phyloP scores from a whole-genome alignment of 345 rosid species.

The Melastoma malabathricum region DNA sequence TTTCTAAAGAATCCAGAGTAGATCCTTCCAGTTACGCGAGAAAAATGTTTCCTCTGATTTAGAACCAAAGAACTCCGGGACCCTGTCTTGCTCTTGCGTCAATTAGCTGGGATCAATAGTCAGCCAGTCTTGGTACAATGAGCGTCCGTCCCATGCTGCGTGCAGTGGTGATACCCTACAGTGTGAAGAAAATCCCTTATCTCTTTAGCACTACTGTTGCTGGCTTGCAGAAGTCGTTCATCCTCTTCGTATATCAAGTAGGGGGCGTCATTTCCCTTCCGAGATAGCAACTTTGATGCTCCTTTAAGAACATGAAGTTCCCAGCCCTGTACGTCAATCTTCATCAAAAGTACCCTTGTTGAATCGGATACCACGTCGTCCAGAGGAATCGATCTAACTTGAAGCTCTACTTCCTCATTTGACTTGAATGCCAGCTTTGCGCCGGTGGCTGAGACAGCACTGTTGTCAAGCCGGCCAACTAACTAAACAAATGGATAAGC shows the following conservation, averaged over 20 bases:
- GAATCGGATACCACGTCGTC: conserved; percentile 58
- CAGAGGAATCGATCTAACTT: conserved; percentile 73
- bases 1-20: too few relatives aligned
- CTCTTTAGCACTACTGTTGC: conserved; percentile 75
- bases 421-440: conserved; percentile 93
- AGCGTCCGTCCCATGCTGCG: conserved; percentile 74
- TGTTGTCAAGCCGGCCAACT: conserved; percentile 96
- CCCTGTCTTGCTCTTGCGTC: too few relatives aligned
- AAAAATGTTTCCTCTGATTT: too few relatives aligned
- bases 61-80: too few relatives aligned
- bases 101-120: neutral
- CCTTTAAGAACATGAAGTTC: conserved; percentile 88
- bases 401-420: conserved; percentile 77
- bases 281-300: conserved; percentile 54
- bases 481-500: conserved; percentile 26
- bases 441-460: conserved; percentile 81
- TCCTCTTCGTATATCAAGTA: conserved; percentile 90
- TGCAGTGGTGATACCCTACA: conserved; percentile 61
- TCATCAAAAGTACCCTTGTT: conserved; percentile 49
- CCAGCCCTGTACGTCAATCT: conserved; percentile 98
- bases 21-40: too few relatives aligned
- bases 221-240: conserved; percentile 71
- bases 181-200: conserved; percentile 52
- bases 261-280: conserved; percentile 69
- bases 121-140: conserved; percentile 32